These are phyloP conservation scores for Trichocomaceae sp. DNA, from an alignment of 2,329 filamentous ascomycete genomes.

Conservation along the genomic window DNA sequence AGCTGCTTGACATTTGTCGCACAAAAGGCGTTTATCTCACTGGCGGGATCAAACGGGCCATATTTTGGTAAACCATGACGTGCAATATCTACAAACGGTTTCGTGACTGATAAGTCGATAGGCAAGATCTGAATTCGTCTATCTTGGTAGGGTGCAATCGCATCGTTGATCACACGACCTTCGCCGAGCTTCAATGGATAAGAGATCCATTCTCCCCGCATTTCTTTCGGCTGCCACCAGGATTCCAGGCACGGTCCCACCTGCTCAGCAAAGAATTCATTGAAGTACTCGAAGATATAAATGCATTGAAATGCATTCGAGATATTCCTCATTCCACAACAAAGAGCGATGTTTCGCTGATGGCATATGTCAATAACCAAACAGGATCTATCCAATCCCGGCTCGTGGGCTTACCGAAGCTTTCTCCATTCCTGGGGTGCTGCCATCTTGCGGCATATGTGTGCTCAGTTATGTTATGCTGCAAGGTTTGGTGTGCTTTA, in stretches of 20 bases:
- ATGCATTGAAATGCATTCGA: constrained; percentile 37
- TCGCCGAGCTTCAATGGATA: constrained; percentile 37
- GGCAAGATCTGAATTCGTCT: constrained; percentile 41
- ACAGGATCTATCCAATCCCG: constrained; percentile 40
- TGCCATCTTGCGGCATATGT: constrained; percentile 39
- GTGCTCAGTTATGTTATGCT: constrained; percentile 37
- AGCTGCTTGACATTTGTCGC: constrained; percentile 30
- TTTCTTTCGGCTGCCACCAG: constrained; percentile 28
- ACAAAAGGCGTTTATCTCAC: constrained; percentile 26
- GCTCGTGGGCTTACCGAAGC: constrained; percentile 21
- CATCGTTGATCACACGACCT: constrained; percentile 37
- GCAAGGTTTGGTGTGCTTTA: constrained; percentile 35
- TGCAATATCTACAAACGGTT: not conserved
- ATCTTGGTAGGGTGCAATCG: constrained; percentile 36
- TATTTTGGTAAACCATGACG: constrained; percentile 37
- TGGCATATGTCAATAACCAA: constrained; percentile 36
- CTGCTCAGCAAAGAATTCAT: constrained; percentile 27
- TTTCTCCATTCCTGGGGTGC: constrained; percentile 24
- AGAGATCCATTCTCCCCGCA: constrained; percentile 27
- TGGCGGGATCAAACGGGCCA: constrained; percentile 40
- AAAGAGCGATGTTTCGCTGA: constrained; percentile 18
- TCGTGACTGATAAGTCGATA: constrained; percentile 16
- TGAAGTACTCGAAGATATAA: constrained; percentile 34
- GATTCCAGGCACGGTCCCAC: constrained; percentile 24
- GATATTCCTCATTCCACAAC: constrained; percentile 17